Conservation (phyloP, 345 rosid genomes). For the Murraya paniculata region DNA sequence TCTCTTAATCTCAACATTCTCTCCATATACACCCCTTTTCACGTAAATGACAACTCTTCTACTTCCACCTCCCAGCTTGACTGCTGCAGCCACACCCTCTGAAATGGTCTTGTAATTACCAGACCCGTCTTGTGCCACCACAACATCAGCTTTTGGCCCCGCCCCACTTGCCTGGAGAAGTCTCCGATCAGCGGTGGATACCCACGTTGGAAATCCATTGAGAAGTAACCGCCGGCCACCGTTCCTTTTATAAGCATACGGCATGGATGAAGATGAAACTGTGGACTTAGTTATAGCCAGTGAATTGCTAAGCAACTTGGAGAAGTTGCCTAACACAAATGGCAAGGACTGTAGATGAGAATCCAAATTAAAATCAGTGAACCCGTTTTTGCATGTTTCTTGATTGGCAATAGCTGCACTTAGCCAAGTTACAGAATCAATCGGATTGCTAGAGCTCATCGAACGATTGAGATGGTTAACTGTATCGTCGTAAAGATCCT, state of each 20-base stretch:
- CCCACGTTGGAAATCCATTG: conserved; percentile 64
- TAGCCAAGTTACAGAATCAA: conserved; percentile 64
- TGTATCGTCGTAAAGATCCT: conserved; percentile 61
- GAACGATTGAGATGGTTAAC: conserved; percentile 52
- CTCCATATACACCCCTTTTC: conserved; percentile 68
- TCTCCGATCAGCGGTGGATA: conserved; percentile 49
- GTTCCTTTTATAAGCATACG: neutral
- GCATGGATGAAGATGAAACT: conserved; percentile 13
- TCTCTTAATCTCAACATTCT: conserved; percentile 57
- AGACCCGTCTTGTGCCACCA: conserved; percentile 87
- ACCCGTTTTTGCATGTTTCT: conserved; percentile 70
- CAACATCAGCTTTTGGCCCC: conserved; percentile 44
- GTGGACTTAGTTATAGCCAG: conserved; percentile 54
- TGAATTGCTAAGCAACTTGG: conserved; percentile 70
- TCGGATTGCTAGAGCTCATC: conserved; percentile 31
- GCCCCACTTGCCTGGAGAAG: conserved; percentile 40
- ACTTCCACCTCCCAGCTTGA: conserved; percentile 22
- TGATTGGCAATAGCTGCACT: conserved; percentile 77
- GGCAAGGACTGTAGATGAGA: conserved; percentile 41
- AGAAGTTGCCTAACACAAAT: conserved; percentile 39
- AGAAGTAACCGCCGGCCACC: conserved; percentile 44
- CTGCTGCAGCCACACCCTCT: conserved; percentile 59
- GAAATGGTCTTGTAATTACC: conserved; percentile 62
- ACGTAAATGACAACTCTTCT: conserved; percentile 64
- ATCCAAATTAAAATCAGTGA: conserved; percentile 50